Base-by-base conservation (phyloP, 2,329 filamentous ascomycete species). In the Trichoderma sp. region DNA sequence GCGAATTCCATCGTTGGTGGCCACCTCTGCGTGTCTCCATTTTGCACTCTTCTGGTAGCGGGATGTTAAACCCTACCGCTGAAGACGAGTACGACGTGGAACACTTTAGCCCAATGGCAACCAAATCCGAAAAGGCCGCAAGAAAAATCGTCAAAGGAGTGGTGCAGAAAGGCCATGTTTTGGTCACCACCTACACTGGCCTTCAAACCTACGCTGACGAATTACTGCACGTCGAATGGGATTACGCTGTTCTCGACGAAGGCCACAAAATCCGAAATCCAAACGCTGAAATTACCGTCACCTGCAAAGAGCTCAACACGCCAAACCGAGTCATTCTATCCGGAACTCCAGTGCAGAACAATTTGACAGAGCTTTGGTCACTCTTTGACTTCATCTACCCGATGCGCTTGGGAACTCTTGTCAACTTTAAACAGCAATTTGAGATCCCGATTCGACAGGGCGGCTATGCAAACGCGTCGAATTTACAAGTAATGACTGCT, bases 1-100 rank as follows among this genome's bases (percentile, higher is more conserved):
- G 96, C 72, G 96, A 99, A 77, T 98, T 99, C 74, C 96, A 99
- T 80, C 89, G 91, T 14, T 99, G 96, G 96, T 99, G 96, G 96
- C 96, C 96, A n/a, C 91, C 96, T n/a, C 84, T 99, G 37, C 88
- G 96, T 53, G 96, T 99, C 5, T 97, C 94, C 0, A 98, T 99
- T 71, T 79, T 99, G 60, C 96, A 99, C 77, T 93, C 93, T 0
- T 97, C 96, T 5, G 96, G 96, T 3, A 98, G 94, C 78, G 96
- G 96, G 21, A 98, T 99, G 95, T 83, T 97, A 65, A 94, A 97
- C 72, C 84, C 96, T n/a, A 81, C 89, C 79, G 78, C 88, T 76
- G 81, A 89, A 79, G 80, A 87, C 73, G 80, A 83, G 19, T 83
- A 84, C 67, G 83, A 85, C 53, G 81, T 85, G 73, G 83, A 87